phyloP scores from a whole-genome alignment of 2,329 filamentous ascomycete genomes.

The Anthostomella pinea region DNA sequence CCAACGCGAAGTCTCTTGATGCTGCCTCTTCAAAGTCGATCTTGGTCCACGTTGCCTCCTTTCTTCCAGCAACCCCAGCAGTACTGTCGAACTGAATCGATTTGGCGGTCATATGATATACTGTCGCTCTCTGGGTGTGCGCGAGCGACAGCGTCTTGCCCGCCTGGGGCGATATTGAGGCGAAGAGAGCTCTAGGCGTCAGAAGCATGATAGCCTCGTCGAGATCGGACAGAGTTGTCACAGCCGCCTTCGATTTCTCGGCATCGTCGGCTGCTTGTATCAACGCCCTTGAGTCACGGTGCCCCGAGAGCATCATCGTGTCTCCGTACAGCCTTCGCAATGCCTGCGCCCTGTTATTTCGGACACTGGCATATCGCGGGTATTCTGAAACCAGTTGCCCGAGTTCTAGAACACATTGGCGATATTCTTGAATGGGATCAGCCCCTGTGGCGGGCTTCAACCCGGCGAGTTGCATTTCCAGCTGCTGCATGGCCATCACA shows the following conservation, averaged over 20 bases:
- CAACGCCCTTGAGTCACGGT: conserved; percentile 39
- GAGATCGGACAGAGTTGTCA: conserved; percentile 50
- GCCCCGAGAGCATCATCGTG: conserved; percentile 46
- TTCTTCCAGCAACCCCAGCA: conserved; percentile 40
- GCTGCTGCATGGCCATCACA: conserved; percentile 51
- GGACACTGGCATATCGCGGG: conserved; percentile 68
- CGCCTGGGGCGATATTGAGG: conserved; percentile 60
- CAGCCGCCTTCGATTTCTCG: conserved; percentile 40
- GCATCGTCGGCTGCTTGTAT: conserved; percentile 34
- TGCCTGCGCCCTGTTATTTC: conserved; percentile 73
- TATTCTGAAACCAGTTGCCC: conserved; percentile 53
- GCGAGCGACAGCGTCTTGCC: conserved; percentile 66
- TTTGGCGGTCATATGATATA: conserved; percentile 61
- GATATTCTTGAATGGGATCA: conserved; percentile 46
- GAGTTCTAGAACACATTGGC: conserved; percentile 46
- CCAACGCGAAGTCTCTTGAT: conserved; percentile 60
- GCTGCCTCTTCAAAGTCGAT: conserved; percentile 61
- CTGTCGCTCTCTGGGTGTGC: conserved; percentile 67
- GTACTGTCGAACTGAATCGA: conserved; percentile 34
- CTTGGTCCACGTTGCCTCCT: conserved; percentile 49
- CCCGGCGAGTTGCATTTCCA: conserved; percentile 52
- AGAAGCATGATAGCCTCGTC: conserved; percentile 57
- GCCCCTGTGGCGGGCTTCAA: conserved; percentile 35
- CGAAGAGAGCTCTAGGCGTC: conserved; percentile 48
- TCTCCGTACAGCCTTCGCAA: conserved; percentile 62